Evolutionary conservation across 768 basidiomycete species (phyloP).

Genomic region (Suillus spraguei): DNA sequence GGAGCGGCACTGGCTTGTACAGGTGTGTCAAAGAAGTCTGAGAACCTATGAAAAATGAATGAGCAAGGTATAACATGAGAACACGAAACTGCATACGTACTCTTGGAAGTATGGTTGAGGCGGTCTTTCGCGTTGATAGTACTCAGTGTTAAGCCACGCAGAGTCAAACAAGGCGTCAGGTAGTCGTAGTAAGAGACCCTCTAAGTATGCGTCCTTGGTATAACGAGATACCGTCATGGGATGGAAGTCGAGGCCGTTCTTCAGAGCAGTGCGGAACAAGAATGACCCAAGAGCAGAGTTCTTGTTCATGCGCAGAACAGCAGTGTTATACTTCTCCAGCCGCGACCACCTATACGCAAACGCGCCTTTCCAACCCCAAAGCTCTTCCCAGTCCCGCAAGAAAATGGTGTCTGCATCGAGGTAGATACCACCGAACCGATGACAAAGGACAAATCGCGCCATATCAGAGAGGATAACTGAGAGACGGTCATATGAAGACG

Average conservation of each 20-base stretch:
- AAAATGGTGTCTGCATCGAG: slow-evolving; percentile 97
- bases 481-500: slow-evolving; percentile 84
- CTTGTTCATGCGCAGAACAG: slow-evolving; percentile 93
- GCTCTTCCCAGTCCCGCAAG: slow-evolving; percentile 96
- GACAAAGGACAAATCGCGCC: slow-evolving; percentile 96
- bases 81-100: slow-evolving; percentile 41
- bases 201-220: slow-evolving; percentile 84
- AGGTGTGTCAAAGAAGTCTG: slow-evolving; percentile 87
- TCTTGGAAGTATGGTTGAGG: slow-evolving; percentile 93
- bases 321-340: slow-evolving; percentile 93
- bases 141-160: slow-evolving; percentile 94
- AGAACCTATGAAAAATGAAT: slow-evolving; percentile 56
- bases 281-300: slow-evolving; percentile 90
- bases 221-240: slow-evolving; percentile 95
- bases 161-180: slow-evolving; percentile 97
- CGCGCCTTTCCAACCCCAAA: slow-evolving; percentile 96
- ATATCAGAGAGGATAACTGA: slow-evolving; percentile 96
- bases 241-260: slow-evolving; percentile 95
- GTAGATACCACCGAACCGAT: slow-evolving; percentile 95
- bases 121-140: slow-evolving; percentile 88
- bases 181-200: slow-evolving; percentile 80
- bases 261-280: slow-evolving; percentile 91
- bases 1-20: slow-evolving; percentile 74
- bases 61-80: slow-evolving; percentile 2
- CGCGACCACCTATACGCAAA: slow-evolving; percentile 98